A percentile compares a stretch with the other conserved stretches of the same genome.
These are phyloP conservation scores for Aspergillus costaricaensis DNA, from an alignment of 2,329 filamentous ascomycete species.

Conservation along the genomic window DNA sequence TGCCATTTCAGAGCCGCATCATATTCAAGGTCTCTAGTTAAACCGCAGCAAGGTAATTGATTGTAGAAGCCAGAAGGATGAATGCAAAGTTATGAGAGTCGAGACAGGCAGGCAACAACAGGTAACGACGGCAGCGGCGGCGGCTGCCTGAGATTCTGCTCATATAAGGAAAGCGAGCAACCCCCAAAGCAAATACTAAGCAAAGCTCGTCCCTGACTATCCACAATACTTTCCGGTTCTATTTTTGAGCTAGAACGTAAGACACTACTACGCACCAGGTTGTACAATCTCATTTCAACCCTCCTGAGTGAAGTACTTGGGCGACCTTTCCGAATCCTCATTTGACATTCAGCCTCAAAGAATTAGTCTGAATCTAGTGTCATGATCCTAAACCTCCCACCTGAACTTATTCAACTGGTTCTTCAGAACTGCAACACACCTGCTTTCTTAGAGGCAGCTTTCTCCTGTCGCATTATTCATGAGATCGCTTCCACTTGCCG, in stretches of 20 bases:
- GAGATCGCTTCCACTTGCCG: conserved; percentile 37
- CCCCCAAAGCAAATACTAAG: background rate
- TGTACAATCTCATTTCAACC: background rate
- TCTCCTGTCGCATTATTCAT: conserved; percentile 39
- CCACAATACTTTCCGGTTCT: background rate
- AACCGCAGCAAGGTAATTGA: background rate
- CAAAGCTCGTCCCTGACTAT: background rate
- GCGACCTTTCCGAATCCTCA: background rate
- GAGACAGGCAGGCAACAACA: conserved; percentile 5
- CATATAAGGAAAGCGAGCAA: background rate
- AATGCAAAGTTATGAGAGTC: background rate
- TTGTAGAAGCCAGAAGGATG: background rate
- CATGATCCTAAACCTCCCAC: conserved; percentile 41
- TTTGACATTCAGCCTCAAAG: background rate
- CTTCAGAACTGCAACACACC: conserved; percentile 36
- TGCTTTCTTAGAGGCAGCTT: conserved; percentile 41
- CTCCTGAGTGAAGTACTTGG: background rate
- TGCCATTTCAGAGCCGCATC: background rate
- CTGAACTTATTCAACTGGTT: conserved; percentile 43
- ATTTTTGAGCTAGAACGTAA: background rate
- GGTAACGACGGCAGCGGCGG: background rate
- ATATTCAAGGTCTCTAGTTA: background rate
- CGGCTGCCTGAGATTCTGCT: conserved; percentile 2
- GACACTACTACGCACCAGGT: background rate
- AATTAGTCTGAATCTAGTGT: background rate